A percentile compares a stretch with the other conserved stretches of the same genome.
Conservation (phyloP, 2,329 filamentous ascomycete species). For the Cadophora sp. region DNA sequence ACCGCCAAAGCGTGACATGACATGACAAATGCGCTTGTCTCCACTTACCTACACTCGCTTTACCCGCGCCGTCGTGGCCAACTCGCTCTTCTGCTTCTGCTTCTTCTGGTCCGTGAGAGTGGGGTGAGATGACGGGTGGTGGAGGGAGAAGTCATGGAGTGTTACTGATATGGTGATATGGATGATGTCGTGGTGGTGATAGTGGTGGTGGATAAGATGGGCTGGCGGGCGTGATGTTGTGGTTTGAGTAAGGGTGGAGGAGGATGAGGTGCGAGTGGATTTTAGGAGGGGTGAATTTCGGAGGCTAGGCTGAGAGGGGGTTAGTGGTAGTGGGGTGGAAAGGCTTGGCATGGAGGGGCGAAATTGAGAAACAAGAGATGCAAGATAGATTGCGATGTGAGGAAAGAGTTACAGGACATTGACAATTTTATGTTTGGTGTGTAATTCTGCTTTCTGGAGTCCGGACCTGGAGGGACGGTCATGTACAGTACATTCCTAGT, state of each 20-base stretch:
- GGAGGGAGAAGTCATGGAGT: constrained; percentile 7
- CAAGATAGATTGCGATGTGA: background rate
- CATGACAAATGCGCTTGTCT: constrained; percentile 8
- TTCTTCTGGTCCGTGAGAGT: background rate
- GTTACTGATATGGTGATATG: background rate
- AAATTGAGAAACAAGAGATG: too few relatives aligned
- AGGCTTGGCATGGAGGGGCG: background rate
- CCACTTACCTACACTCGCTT: background rate
- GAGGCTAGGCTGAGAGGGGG: background rate
- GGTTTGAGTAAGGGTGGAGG: background rate
- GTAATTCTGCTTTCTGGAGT: background rate
- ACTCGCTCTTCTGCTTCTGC: background rate
- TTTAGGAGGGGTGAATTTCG: constrained; percentile 3
- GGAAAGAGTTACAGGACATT: background rate
- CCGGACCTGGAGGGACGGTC: background rate
- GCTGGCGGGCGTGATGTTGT: background rate
- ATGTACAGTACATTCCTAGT: background rate
- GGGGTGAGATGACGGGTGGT: background rate
- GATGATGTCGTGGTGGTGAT: background rate
- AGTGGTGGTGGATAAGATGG: background rate
- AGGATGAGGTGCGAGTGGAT: background rate
- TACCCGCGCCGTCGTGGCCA: background rate
- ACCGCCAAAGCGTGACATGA: background rate
- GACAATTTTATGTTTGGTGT: too few relatives aligned
- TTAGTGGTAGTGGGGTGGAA: constrained; percentile 21